Evolutionary conservation across 2,329 filamentous ascomycete species (phyloP), one percentile per base, ranked within the genome.

Genomic region (Shiraia sp.): DNA sequence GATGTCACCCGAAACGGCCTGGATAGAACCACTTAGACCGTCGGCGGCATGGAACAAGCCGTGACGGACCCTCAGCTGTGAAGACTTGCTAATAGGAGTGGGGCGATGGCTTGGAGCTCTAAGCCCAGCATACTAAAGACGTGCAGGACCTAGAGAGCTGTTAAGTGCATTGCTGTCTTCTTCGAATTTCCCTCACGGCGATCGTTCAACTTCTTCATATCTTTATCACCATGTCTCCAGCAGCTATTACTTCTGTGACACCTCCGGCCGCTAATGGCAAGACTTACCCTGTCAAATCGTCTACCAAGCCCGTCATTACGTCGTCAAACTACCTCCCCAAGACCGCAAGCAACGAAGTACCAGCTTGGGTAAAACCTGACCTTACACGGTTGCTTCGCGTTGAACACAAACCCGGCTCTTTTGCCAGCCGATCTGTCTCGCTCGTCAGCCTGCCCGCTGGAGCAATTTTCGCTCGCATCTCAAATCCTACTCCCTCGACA

Each of bases 401-500:
- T 35, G 59, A 70, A 22, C 71, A 70, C 42, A 45, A 60, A 22
- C 64, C 65, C 0, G 65, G 70, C 26, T 63, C 68, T 29, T 75
- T 72, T 41, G 63, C 69, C 23, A 72, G 71, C 35, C 68, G 69
- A 23, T 73, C 78, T 19, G 59, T 72, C 33, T 79, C 76, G 12
- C 73, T 75, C 25, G 69, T 79, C 43, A 64, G 65, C n/a, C 69
- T 79, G 1, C 76, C 77, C 9, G 69, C 77, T 1, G 74, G 74
- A 31, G 68, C 76, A n/a, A 52, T 79, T 52, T 77, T 81, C 51
- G 63, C 69, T 4, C 72, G 69, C 47, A 76, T 81, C 49, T 76
- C 74, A 4, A 69, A 57, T 23, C 70, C 74, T 12, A 76, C 72
- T 1, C 70, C 74, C 2, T 66, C 70, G 6, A 63, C 57, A 4